Conservation (phyloP, 495 filamentous ascomycete genomes). For the Aspergillus saccharolyticus region DNA sequence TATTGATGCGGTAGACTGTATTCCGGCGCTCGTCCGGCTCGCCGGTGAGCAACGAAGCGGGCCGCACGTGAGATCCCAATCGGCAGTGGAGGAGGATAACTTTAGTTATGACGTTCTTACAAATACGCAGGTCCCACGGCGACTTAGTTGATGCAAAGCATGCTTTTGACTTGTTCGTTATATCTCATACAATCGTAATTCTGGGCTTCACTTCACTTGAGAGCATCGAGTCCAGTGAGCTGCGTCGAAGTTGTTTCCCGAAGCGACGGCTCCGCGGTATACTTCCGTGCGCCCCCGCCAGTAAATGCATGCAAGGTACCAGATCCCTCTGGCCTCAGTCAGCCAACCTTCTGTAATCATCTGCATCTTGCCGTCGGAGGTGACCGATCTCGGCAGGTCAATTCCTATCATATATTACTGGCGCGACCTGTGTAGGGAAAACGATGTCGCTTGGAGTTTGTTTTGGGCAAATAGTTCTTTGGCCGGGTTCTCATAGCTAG, state of each 20-base stretch:
- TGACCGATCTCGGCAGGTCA: background rate
- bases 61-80: background rate
- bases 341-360: background rate
- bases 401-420: background rate
- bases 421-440: background rate
- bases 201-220: background rate
- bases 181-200: conserved; percentile 22
- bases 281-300: no score
- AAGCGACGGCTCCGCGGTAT: background rate
- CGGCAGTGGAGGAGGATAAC: background rate
- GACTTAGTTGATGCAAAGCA: background rate
- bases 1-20: background rate
- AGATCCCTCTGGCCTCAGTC: background rate
- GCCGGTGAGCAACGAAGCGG: background rate
- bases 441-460: background rate
- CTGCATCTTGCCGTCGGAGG: background rate
- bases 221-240: background rate
- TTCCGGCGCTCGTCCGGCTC: background rate
- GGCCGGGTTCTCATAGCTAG: background rate
- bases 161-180: conserved; percentile 5
- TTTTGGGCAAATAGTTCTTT: background rate
- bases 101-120: background rate
- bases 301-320: background rate
- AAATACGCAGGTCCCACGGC: background rate
- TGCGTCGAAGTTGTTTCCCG: background rate